Evolutionary conservation across 768 basidiomycete genomes (phyloP).

Genomic region (Candolleomyces eurysporus): DNA sequence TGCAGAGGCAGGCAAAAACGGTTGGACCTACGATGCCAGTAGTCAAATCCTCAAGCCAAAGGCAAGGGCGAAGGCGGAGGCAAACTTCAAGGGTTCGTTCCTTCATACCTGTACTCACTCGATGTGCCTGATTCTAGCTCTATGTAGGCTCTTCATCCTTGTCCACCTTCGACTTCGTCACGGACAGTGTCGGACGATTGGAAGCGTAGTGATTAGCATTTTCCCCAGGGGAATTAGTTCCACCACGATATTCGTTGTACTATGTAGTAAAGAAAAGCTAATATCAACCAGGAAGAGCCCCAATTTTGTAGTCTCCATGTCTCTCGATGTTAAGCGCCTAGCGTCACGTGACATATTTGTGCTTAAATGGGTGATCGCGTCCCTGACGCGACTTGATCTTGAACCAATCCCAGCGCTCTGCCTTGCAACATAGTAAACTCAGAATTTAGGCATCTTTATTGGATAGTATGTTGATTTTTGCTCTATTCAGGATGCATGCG

Average conservation of each 20-base stretch:
- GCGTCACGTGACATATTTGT: neutral
- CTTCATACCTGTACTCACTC: constrained; percentile 11
- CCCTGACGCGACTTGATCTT: constrained; percentile 10
- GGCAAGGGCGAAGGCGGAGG: neutral
- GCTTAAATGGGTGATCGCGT: too few relatives aligned
- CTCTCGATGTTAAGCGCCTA: too few relatives aligned
- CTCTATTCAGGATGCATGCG: too few relatives aligned
- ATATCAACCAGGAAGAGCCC: too few relatives aligned
- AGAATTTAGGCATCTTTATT: too few relatives aligned
- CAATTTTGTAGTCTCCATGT: too few relatives aligned
- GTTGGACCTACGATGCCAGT: constrained; percentile 53
- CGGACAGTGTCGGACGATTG: constrained; percentile 51
- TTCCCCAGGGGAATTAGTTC: neutral
- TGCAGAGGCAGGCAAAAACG: constrained; percentile 29
- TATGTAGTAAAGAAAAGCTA: too few relatives aligned
- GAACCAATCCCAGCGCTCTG: constrained; percentile 7
- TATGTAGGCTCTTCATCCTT: constrained; percentile 42
- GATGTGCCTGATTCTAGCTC: neutral
- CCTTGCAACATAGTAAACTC: too few relatives aligned
- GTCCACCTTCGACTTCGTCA: constrained; percentile 47
- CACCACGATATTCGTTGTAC: too few relatives aligned
- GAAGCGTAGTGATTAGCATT: constrained; percentile 28
- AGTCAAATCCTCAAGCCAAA: constrained; percentile 45
- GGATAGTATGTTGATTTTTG: too few relatives aligned
- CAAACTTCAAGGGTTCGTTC: constrained; percentile 1